A percentile compares a stretch with the other conserved stretches of the same genome.
Evolutionary conservation across 495 filamentous ascomycete species (phyloP).

Genomic region (Aspergillus ellipticus): DNA sequence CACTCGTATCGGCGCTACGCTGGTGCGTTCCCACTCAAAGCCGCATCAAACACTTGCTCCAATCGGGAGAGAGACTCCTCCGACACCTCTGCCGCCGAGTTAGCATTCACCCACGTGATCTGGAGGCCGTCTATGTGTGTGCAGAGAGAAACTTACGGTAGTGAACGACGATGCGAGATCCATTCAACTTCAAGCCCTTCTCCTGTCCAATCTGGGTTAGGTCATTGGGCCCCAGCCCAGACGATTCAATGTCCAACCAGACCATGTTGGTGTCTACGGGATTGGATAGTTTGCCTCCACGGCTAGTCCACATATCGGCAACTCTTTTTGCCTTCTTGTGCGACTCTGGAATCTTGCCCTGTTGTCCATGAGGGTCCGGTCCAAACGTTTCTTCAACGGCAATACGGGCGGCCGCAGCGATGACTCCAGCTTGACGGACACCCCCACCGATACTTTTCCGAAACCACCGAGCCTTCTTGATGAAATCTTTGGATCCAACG

Average conservation of each 20-base stretch:
- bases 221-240: constrained; percentile 41
- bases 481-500: constrained; percentile 60
- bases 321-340: constrained; percentile 65
- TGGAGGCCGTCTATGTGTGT: background rate
- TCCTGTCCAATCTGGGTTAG: constrained; percentile 36
- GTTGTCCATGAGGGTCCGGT: constrained; percentile 53
- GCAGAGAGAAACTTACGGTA: constrained; percentile 37
- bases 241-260: constrained; percentile 72
- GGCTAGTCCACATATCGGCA: constrained; percentile 56
- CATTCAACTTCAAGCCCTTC: constrained; percentile 37
- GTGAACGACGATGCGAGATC: constrained; percentile 41
- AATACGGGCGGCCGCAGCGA: constrained; percentile 45
- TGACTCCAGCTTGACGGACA: constrained; percentile 60
- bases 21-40: constrained; percentile 34
- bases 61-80: constrained; percentile 39
- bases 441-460: constrained; percentile 85
- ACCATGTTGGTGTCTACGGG: constrained; percentile 84
- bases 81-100: constrained; percentile 41
- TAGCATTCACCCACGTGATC: constrained; percentile 10
- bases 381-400: constrained; percentile 60
- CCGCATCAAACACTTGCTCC: constrained; percentile 39
- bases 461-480: constrained; percentile 72
- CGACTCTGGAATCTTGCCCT: constrained; percentile 57
- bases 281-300: constrained; percentile 45
- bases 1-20: constrained; percentile 34